These are phyloP conservation scores for Cercospora sp. DNA, from an alignment of 2,329 filamentous ascomycete species.

Conservation along the genomic window DNA sequence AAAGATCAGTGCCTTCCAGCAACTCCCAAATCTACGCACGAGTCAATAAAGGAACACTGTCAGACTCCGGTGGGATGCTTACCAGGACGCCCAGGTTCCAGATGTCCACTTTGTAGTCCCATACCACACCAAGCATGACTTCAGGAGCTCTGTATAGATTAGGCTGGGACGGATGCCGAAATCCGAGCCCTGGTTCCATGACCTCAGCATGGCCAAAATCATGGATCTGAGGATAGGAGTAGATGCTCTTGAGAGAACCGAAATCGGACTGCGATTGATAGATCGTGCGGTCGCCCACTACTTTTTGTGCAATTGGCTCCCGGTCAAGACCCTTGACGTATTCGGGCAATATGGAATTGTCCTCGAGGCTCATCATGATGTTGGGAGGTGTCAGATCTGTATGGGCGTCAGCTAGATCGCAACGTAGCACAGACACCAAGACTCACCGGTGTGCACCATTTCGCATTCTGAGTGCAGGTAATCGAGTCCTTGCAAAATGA, in stretches of 20 bases:
- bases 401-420: neutral
- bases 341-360: neutral
- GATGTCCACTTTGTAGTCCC: no score
- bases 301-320: neutral
- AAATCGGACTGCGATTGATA: neutral
- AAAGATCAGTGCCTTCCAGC: no score
- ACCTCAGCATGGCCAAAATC: neutral
- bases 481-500: neutral
- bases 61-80: no score
- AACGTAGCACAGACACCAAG: neutral
- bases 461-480: neutral
- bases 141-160: no score
- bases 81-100: no score
- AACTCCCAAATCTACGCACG: no score
- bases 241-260: neutral
- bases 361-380: neutral
- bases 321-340: neutral
- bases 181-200: no score
- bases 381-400: neutral
- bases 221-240: neutral
- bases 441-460: neutral
- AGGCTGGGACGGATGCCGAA: no score
- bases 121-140: no score
- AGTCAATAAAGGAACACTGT: no score
- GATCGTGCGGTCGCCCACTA: neutral